Percentiles rank a stretch among this genome's conserved stretches.
Conservation (phyloP, 2,329 filamentous ascomycete genomes). For the Alternaria ventricosa region DNA sequence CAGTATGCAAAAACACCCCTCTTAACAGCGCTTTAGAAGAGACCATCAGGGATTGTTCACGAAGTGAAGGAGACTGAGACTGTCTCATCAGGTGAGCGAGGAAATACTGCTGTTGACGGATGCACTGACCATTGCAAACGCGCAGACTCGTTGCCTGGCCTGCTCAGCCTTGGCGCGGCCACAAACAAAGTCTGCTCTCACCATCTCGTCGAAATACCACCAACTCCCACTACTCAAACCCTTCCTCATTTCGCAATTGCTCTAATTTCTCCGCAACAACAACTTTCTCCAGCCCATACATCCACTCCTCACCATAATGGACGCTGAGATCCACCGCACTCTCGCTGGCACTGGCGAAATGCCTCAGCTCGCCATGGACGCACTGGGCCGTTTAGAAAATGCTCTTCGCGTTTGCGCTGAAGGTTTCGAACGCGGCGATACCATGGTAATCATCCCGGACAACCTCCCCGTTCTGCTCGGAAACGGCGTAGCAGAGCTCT, state of each 20-base stretch:
- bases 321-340: conserved; percentile 5
- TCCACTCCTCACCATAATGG: too few species aligned
- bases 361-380: not conserved
- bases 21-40: not conserved
- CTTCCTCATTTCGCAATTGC: not conserved
- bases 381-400: conserved; percentile 11
- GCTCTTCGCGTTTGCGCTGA: conserved; percentile 12
- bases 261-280: not conserved
- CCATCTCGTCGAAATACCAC: not conserved
- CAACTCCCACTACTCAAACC: not conserved
- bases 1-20: not conserved
- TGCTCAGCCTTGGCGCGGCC: conserved; percentile 15
- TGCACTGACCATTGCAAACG: conserved; percentile 26
- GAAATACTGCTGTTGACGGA: conserved; percentile 6
- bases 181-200: conserved; percentile 5
- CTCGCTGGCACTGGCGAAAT: not conserved
- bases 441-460: conserved; percentile 7
- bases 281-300: not conserved
- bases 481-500: conserved; percentile 4
- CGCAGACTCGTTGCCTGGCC: conserved; percentile 7
- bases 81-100: not conserved
- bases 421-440: conserved; percentile 8
- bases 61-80: not conserved
- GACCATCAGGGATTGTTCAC: not conserved
- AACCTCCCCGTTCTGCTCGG: conserved; percentile 5